Conservation (phyloP, 1,139 yeast species). For the Meyerozyma smithsonii region DNA sequence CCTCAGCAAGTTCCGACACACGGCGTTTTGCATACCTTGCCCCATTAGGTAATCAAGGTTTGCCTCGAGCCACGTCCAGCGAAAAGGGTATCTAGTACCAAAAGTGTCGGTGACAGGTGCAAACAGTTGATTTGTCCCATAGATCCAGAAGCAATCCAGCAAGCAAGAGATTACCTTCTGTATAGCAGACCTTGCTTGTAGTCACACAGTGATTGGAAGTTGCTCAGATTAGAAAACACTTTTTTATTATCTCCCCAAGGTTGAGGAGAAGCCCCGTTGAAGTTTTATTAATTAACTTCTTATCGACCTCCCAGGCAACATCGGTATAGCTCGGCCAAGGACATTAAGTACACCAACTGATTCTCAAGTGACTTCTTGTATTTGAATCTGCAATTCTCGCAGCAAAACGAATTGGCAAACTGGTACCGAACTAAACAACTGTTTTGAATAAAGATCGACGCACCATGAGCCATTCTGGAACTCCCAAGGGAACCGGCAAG, state of each 20-base stretch:
- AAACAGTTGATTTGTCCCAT: neutral
- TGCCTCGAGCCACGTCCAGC: constrained; percentile 3
- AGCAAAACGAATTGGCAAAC: no score
- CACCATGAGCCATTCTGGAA: constrained; percentile 5
- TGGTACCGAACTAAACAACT: neutral
- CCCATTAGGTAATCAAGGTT: neutral
- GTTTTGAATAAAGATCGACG: neutral
- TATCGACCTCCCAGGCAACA: neutral
- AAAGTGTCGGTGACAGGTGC: neutral
- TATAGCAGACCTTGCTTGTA: neutral
- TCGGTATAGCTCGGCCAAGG: neutral
- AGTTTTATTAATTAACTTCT: neutral
- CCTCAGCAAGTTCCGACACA: no score
- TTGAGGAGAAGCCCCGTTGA: neutral
- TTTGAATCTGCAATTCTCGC: no score
- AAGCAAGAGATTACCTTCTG: neutral
- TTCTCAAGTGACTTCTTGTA: no score
- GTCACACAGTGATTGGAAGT: neutral
- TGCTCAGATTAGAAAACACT: neutral
- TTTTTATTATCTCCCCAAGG: neutral
- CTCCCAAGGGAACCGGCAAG: constrained; percentile 5
- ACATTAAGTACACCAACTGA: no score
- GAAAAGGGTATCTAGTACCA: constrained; percentile 1
- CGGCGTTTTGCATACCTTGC: neutral
- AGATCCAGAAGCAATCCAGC: neutral